phyloP scores from a whole-genome alignment of 2,329 filamentous ascomycete genomes.

The Bipolaris gigantea region DNA sequence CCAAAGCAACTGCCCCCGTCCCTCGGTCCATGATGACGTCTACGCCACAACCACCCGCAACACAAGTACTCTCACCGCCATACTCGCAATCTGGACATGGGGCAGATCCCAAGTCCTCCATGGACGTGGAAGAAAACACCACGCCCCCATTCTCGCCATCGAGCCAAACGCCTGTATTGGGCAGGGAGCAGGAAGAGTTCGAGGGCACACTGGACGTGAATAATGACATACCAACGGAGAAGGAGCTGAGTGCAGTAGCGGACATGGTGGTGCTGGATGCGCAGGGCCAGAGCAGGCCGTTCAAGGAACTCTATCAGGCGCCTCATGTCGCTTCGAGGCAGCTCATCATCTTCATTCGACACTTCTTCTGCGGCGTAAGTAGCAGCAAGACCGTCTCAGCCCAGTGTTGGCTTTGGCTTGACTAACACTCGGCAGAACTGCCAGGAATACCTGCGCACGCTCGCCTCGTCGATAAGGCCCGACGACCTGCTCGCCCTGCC shows the following conservation, averaged over 20 bases:
- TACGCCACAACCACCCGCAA: slow-evolving; percentile 12
- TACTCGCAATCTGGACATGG: slow-evolving; percentile 24
- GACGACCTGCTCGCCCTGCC: slow-evolving; percentile 52
- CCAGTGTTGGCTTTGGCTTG: not conserved
- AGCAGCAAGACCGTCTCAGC: not conserved
- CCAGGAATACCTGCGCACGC: slow-evolving; percentile 70
- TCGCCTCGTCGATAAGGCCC: slow-evolving; percentile 60
- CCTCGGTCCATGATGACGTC: slow-evolving; percentile 12
- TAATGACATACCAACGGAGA: slow-evolving; percentile 39
- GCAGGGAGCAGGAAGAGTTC: slow-evolving; percentile 39
- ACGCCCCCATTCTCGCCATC: slow-evolving; percentile 40
- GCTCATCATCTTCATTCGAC: slow-evolving; percentile 73
- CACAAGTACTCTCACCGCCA: slow-evolving; percentile 31
- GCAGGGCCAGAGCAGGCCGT: slow-evolving; percentile 39
- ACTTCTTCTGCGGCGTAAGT: slow-evolving; percentile 80
- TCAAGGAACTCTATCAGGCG: slow-evolving; percentile 43
- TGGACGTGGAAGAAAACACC: slow-evolving; percentile 13
- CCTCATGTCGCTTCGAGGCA: slow-evolving; percentile 51
- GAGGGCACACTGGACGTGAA: slow-evolving; percentile 43
- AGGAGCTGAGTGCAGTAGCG: slow-evolving; percentile 34
- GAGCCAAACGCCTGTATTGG: slow-evolving; percentile 36
- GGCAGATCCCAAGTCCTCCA: slow-evolving; percentile 21
- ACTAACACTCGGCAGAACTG: slow-evolving; percentile 60
- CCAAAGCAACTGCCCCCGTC: slow-evolving; percentile 15
- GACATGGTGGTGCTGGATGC: slow-evolving; percentile 43